These are phyloP conservation scores for Hansfordia pulvinata DNA, from an alignment of 2,329 filamentous ascomycete genomes.

Conservation along the genomic window DNA sequence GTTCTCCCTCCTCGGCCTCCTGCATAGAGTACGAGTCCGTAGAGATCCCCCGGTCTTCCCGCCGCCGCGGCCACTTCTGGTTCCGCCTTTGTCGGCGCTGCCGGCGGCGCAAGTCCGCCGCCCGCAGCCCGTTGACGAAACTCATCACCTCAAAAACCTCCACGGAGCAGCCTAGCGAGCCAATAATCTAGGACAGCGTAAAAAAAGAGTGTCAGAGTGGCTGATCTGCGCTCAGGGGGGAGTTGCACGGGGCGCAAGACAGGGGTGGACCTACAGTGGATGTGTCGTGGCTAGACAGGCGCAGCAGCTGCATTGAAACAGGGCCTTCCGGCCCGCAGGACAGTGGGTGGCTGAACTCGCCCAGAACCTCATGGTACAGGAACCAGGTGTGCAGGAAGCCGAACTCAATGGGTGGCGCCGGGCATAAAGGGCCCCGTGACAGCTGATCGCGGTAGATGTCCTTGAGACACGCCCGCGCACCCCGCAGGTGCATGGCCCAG, in stretches of 20 bases:
- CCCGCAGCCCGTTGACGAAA: conserved; percentile 21
- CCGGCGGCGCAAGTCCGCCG: conserved; percentile 15
- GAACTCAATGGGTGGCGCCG: too few species aligned
- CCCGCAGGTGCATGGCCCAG: conserved; percentile 29
- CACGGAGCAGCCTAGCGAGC: conserved; percentile 30
- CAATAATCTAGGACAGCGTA: conserved; percentile 24
- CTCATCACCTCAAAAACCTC: conserved; percentile 29
- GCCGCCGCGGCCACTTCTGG: too few species aligned
- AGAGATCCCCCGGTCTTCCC: too few species aligned
- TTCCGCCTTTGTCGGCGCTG: too few species aligned
- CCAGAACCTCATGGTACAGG: conserved; percentile 30
- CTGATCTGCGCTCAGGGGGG: not conserved
- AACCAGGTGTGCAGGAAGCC: conserved; percentile 32
- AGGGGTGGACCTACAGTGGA: conserved; percentile 13
- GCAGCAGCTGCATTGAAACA: conserved; percentile 14
- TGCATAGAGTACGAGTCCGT: too few species aligned
- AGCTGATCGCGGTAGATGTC: conserved; percentile 12
- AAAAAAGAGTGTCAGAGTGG: not conserved
- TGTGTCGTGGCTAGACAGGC: conserved; percentile 16
- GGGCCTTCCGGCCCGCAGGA: conserved; percentile 11
- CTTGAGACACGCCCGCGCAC: conserved; percentile 23
- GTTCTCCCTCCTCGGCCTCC: too few species aligned
- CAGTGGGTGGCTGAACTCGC: conserved; percentile 25
- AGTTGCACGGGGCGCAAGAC: too few species aligned
- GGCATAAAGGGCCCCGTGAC: too few species aligned